Evolutionary conservation across 768 basidiomycete genomes (phyloP).

Genomic region (Suillus discolor): DNA sequence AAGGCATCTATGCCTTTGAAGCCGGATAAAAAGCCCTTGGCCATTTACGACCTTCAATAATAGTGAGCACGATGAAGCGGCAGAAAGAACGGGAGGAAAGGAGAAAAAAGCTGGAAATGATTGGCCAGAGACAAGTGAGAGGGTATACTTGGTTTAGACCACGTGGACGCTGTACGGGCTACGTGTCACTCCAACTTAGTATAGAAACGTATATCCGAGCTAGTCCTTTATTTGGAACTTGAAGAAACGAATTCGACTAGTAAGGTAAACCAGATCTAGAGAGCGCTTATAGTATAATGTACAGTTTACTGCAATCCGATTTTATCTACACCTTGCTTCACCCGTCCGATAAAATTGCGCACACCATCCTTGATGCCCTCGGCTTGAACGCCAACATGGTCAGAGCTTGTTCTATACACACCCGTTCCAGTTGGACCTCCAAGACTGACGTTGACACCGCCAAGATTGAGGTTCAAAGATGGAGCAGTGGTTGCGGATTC

Average conservation of each 20-base stretch:
- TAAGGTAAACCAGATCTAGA: not conserved
- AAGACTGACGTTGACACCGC: constrained; percentile 90
- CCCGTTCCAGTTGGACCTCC: constrained; percentile 85
- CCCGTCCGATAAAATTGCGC: constrained; percentile 83
- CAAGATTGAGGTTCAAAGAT: constrained; percentile 88
- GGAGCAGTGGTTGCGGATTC: constrained; percentile 76
- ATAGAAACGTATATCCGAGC: not conserved
- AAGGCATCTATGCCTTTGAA: constrained; percentile 97
- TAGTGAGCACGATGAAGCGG: constrained; percentile 16
- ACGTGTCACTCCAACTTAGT: constrained; percentile 25
- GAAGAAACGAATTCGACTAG: not conserved
- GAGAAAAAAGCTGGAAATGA: constrained; percentile 13
- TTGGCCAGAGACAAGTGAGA: not conserved
- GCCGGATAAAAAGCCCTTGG: constrained; percentile 72
- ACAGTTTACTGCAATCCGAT: constrained; percentile 37
- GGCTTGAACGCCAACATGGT: constrained; percentile 73
- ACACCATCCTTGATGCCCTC: constrained; percentile 92
- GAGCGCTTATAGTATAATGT: not conserved
- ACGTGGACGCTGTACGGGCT: constrained; percentile 17
- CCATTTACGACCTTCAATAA: constrained; percentile 48
- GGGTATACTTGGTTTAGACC: not conserved
- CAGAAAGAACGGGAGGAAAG: constrained; percentile 14
- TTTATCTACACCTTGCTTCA: constrained; percentile 81
- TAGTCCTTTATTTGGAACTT: constrained; percentile 2
- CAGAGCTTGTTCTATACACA: constrained; percentile 80